Base-by-base conservation (phyloP, 1,139 yeast species). In the Blastobotrys buckinghamii region DNA sequence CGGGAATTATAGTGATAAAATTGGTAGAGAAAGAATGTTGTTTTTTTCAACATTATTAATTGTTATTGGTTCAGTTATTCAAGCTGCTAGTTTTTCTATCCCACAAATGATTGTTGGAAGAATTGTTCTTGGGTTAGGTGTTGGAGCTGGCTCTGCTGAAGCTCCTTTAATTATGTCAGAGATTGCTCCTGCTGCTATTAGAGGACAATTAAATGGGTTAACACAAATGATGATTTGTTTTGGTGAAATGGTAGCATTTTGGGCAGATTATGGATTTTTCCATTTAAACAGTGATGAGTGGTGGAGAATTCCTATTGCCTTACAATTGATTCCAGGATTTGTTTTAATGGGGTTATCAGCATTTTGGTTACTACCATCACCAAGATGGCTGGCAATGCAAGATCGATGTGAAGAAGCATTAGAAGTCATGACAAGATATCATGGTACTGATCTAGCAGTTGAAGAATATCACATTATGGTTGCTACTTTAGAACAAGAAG, bases 21-120 rank as follows among this genome's bases (percentile, higher is more conserved):
- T 85, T 42, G 96, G 97, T 12, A 76, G 97, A 55, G 74, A 95
- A 48, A 72, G 78, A 47, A 84, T 96, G 13, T 89, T 90, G 49
- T 68, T 94, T 35, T 81, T 81, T 55, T 97, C 97, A 2, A 85
- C 96, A 1, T 62, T 81, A 35, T 76, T 89, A 6, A 89, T 90
- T 62, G 84, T 85, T 9, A 60, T 84, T 19, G 97, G 97, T 16
- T 97, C 96, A 4, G 62, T 75, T 0, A 64, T 88, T 45, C 97
- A 89, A 67, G 76, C 94, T 0, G 65, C 73, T 35, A 70, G 87
- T 1, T 63, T 66, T 15, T 71, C 69, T 45, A 75, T 59, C 10
- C 57, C 52, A 9, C 60, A 57, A 48, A 50, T 69, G 35, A 61
- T 65, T 45, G 67, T 65, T 22, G 82, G 82, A 59, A 70, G 85